Base-by-base conservation (phyloP, 2,329 filamentous ascomycete genomes). In the Aspergillus ibericus region DNA sequence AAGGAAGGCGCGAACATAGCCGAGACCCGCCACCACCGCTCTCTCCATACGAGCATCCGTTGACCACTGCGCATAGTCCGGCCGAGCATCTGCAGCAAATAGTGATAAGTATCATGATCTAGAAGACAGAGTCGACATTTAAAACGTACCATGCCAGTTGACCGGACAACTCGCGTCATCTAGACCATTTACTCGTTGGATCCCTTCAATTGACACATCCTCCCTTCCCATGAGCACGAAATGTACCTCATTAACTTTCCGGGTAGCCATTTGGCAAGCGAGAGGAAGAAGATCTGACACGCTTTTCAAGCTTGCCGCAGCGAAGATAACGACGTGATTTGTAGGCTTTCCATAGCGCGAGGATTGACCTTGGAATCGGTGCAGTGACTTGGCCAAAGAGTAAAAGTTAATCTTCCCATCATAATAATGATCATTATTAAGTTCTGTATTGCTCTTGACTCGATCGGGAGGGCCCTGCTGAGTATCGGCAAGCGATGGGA, bases 131-230 rank as follows among this genome's bases (percentile, higher is more conserved):
- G 27, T 71, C 32, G 25, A 22, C 60, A 87, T 82, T 51, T 84
- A 80, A 38, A 40, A 62, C 67, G 56, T 67, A 78, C 76, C 85
- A 71, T 88, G 85, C 79, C 83, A 85, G 47, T 76, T 72, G 12
- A 96, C 80, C 16, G 85, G 82, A 73, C 95, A 98, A 4, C 78
- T 79, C 2, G 72, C 72, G 40, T 85, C 80, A 48, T 86, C 83
- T n/a, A 96, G 83, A 32, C 92, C 91, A 72, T 97, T 97, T 59
- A 96, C 81, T 53, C 85, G 80, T 66, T 88, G 81, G 32, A 98
- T 80, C 34, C 90, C 85, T 13, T 87, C 82, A 52, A 96, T 75
- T 0, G 84, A 78, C 52, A 96, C 83, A 12, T 88, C 83, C 59
- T 87, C 88, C 59, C 88, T 83, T 51, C 92, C 89, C 77, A 96